Conservation (phyloP, 1,284 basidiomycete species). For the Inonotus obliquus region DNA sequence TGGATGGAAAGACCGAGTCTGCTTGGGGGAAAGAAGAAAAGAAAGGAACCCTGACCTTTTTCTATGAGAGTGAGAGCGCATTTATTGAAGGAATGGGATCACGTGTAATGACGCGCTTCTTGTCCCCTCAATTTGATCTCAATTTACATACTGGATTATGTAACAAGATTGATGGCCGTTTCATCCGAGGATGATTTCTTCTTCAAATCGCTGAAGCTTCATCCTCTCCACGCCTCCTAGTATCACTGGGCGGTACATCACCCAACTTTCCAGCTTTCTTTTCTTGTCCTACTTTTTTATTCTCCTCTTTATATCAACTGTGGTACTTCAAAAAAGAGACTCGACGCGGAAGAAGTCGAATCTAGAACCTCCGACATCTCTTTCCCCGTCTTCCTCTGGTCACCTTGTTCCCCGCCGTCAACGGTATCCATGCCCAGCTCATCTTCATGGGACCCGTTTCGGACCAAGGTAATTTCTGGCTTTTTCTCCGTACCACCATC, state of each 20-base stretch:
- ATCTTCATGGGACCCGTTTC: slow-evolving; percentile 21
- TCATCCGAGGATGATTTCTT: not conserved
- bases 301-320: not conserved
- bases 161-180: not conserved
- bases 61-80: not conserved
- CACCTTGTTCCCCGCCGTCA: not conserved
- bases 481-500: not conserved
- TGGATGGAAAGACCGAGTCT: not conserved
- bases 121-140: not conserved
- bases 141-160: not conserved
- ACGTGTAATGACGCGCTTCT: not conserved
- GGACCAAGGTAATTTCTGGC: slow-evolving; percentile 23
- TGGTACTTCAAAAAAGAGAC: not conserved
- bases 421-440: slow-evolving; percentile 1
- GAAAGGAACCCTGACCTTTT: not conserved
- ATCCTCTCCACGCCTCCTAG: not conserved
- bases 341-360: not conserved
- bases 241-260: too few species aligned
- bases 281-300: not conserved
- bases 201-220: not conserved
- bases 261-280: not conserved
- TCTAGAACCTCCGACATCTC: not conserved
- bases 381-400: not conserved
- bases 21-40: slow-evolving; percentile 5
- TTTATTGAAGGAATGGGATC: not conserved